Percentiles rank a stretch among this genome's conserved stretches.
Evolutionary conservation across 2,329 filamentous ascomycete species (phyloP).

Genomic region (Herpotrichia juniperi): DNA sequence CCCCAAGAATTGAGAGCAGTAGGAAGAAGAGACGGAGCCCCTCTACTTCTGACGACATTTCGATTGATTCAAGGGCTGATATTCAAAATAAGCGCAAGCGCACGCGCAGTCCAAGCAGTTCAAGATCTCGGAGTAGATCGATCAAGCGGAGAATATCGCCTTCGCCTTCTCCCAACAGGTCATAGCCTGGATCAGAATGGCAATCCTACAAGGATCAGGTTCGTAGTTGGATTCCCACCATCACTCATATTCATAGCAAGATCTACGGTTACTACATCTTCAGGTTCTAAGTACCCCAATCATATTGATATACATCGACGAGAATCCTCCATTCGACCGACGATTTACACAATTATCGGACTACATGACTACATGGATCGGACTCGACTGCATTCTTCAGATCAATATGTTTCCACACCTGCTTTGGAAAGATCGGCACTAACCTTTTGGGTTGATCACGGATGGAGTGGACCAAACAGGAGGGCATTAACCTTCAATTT

Average conservation of each 20-base stretch:
- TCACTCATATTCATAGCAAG: not conserved
- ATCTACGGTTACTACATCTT: not conserved
- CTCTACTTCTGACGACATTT: conserved; percentile 50
- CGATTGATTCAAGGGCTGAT: conserved; percentile 56
- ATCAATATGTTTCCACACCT: no score
- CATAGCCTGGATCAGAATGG: not conserved
- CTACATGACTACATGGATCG: not conserved
- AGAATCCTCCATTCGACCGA: no score
- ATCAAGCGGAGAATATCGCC: not conserved
- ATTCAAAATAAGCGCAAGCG: conserved; percentile 55
- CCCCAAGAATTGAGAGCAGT: conserved; percentile 43
- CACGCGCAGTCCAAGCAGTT: conserved; percentile 46
- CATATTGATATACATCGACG: no score
- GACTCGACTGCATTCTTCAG: not conserved
- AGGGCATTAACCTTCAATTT: not conserved
- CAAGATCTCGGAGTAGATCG: not conserved
- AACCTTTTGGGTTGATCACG: no score
- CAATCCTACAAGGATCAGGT: not conserved
- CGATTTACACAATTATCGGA: not conserved
- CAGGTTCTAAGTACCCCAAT: not conserved
- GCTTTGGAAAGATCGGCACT: no score
- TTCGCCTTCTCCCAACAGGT: not conserved
- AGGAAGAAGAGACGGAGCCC: conserved; percentile 49
- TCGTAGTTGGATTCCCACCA: not conserved
- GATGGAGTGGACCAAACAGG: not conserved